These are phyloP conservation scores for Hippophae gyantsensis DNA, from an alignment of 306 rosid species.

Conservation along the genomic window DNA sequence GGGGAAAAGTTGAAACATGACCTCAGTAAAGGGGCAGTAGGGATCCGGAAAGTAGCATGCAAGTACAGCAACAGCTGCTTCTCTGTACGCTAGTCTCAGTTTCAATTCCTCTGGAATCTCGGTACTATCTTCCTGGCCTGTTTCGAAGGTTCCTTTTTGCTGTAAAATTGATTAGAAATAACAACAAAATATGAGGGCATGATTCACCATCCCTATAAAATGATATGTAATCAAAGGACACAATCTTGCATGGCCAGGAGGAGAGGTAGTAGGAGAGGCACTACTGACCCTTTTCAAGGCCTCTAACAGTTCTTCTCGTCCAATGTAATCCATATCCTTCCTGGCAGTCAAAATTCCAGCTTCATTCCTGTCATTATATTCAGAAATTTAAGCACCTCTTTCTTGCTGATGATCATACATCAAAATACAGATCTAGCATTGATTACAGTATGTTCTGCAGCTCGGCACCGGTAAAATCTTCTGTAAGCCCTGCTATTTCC, in stretches of 20 bases:
- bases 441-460: conserved; percentile 89
- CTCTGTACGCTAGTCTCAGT: conserved; percentile 87
- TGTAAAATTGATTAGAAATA: conserved; percentile 30
- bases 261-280: conserved; percentile 3
- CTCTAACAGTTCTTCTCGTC: conserved; percentile 82
- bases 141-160: conserved; percentile 99
- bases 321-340: conserved; percentile 86
- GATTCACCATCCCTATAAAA: conserved; percentile 3
- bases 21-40: conserved; percentile 66
- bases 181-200: conserved; percentile 16
- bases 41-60: conserved; percentile 87
- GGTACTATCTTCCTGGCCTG: conserved; percentile 95
- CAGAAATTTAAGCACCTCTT: conserved; percentile 23
- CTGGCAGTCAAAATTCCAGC: conserved; percentile 99
- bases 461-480: conserved; percentile 98
- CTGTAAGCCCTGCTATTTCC: conserved; percentile 82
- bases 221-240: conserved; percentile 11
- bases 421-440: conserved; percentile 13
- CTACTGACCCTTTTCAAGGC: conserved; percentile 88
- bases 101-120: conserved; percentile 80
- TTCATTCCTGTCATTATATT: conserved; percentile 67
- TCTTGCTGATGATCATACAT: conserved; percentile 12
- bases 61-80: conserved; percentile 93
- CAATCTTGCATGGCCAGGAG: conserved; percentile 19
- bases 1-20: conserved; percentile 12